Evolutionary conservation across 495 filamentous ascomycete genomes (phyloP).

Genomic region (Platismatia glauca): DNA sequence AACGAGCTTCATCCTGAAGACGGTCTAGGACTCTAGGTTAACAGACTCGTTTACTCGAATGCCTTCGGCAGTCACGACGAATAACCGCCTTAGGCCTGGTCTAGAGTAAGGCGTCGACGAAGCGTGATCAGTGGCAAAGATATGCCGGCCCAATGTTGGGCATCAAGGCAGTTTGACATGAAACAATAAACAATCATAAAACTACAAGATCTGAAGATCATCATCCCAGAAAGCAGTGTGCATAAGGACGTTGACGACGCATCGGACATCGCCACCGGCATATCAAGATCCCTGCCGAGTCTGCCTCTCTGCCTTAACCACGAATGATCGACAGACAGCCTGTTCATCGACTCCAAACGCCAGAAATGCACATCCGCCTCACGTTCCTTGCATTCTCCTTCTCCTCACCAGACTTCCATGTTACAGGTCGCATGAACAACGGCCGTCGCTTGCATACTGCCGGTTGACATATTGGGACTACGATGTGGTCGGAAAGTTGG

Average conservation of each 20-base stretch:
- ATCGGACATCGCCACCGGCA: not conserved
- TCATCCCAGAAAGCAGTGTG: not conserved
- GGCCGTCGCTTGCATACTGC: not conserved
- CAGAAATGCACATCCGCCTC: not conserved
- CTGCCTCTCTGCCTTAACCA: not conserved
- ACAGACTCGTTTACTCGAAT: no score
- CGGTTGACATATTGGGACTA: not conserved
- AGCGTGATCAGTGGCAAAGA: not conserved
- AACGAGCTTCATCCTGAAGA: not conserved
- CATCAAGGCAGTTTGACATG: not conserved
- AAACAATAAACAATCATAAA: not conserved
- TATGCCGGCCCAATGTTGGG: not conserved
- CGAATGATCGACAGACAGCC: not conserved
- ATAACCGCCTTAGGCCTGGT: no score
- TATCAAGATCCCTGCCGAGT: not conserved
- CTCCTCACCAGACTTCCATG: not conserved
- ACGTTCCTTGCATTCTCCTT: not conserved
- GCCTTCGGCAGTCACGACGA: no score
- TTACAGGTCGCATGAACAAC: slow-evolving; percentile 2
- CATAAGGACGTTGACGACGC: not conserved
- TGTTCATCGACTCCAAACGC: no score
- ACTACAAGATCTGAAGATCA: not conserved
- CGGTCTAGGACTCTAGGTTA: not conserved
- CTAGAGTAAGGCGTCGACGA: no score
- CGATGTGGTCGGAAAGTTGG: not conserved